Conservation (phyloP, 768 basidiomycete genomes). For the Pholiota molesta region DNA sequence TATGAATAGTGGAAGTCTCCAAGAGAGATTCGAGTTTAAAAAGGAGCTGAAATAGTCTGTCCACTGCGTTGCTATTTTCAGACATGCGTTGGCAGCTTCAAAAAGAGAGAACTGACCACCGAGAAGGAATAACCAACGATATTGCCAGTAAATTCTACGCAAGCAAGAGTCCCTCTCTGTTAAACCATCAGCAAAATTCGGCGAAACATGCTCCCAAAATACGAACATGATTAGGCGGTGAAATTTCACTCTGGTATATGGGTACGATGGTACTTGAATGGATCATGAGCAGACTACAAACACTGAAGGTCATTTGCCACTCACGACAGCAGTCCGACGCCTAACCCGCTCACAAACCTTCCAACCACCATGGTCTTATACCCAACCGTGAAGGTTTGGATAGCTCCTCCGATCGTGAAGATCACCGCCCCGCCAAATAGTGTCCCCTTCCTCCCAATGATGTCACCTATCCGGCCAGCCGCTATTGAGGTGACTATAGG, state of each 20-base stretch:
- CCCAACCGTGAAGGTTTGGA: conserved; percentile 83
- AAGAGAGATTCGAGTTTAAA: conserved; percentile 82
- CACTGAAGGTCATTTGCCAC: conserved; percentile 29
- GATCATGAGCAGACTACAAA: background rate
- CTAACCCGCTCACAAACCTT: conserved; percentile 82
- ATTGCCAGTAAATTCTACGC: conserved; percentile 95
- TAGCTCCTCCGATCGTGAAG: conserved; percentile 83
- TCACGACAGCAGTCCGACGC: conserved; percentile 87
- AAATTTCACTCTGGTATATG: conserved; percentile 94
- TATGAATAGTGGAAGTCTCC: conserved; percentile 87
- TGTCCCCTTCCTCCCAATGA: conserved; percentile 82
- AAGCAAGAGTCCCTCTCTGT: conserved; percentile 87
- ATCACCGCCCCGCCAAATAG: conserved; percentile 83
- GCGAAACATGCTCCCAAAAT: background rate
- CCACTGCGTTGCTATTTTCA: conserved; percentile 57
- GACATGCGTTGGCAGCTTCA: background rate
- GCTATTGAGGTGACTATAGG: conserved; percentile 80
- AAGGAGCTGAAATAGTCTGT: conserved; percentile 92
- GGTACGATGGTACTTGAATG: conserved; percentile 82
- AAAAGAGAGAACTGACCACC: conserved; percentile 58
- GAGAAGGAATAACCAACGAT: conserved; percentile 89
- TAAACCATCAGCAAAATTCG: background rate
- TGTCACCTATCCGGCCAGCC: conserved; percentile 84
- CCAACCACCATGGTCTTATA: conserved; percentile 84
- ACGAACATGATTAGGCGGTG: conserved; percentile 84